Base-by-base conservation (phyloP, 345 rosid genomes). In the Litchi chinensis region DNA sequence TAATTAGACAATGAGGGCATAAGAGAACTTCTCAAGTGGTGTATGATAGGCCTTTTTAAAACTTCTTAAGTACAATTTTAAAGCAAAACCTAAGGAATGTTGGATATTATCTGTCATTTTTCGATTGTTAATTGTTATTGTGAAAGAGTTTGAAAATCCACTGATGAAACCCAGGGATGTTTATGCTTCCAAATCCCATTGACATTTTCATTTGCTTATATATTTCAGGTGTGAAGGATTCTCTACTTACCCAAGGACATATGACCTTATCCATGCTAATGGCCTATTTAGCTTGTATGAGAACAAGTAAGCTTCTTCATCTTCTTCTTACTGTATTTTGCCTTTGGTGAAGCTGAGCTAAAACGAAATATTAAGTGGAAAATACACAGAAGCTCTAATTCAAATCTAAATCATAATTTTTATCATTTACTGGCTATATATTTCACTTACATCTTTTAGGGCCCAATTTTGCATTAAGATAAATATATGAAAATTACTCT, bases 181-280 rank as follows among this genome's bases (percentile, higher is more conserved):
- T 12, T 76, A 24, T 24, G 40, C 65, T 26, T 50, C 48, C 62
- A 63, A 74, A 63, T 66, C 62, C 63, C n/a, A 52, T 60, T 62
- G 63, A 70, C 64, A 52, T 72, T 77, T 71, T 68, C 52, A 32
- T 72, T n/a, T 79, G 24, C 64, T 70, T 26, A 67, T 22, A 81
- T 75, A 62, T 82, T 78, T 73, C 86, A 96, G 98, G 99, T 94
- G 99, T 77, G 99, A 96, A 89, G 99, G 97, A 21, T 96, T 96
- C 87, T 96, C 99, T 57, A 94, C 98, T 39, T 96, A 96, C 83
- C 99, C 99, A 5, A 96, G 99, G 85, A 91, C 98, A 56, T 94
- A 93, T 40, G 99, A 96, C 76, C 80, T 96, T 65, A 94, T 96
- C 77, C 99, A 96, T 39, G 98, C 99, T 19, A 88, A 52, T 80